Evolutionary conservation across 1,284 basidiomycete species (phyloP), one percentile per base, ranked within the genome.

Genomic region (Vanrija sp.): DNA sequence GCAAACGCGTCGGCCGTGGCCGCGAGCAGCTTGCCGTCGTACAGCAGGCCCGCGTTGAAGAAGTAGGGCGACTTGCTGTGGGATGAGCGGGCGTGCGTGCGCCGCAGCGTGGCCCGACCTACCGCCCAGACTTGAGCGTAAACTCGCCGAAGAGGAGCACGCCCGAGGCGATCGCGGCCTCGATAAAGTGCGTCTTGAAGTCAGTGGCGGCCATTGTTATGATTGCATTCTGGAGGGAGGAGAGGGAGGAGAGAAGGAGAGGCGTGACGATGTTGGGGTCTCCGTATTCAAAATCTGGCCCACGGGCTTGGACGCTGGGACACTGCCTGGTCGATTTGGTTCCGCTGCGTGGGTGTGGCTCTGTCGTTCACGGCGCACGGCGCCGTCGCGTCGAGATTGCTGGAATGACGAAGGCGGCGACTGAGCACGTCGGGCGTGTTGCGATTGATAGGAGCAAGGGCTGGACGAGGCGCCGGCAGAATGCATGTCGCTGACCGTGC

Each of bases 101-200:
- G 39, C 19, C 44, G 43, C 22, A 23, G 20, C 19, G 39, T 36
- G 37, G n/a, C n/a, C 8, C 8, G 4, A 78, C 85, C 64, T 73
- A 89, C 87, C 95, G 85, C 61, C 95, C 95, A 35, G 90, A 94
- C 81, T 98, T 98, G 56, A 96, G 82, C 2, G 86, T 88, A 75
- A 96, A 96, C 9, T 85, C 79, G 53, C 94, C 89, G 71, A 97
- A 95, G 69, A 89, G 87, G 65, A 98, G 84, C 44, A 77, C 73
- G 51, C 77, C 72, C 45, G 71, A 64, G 39, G 68, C 65, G 51
- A 77, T 74, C 4, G 75, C 71, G n/a, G 62, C 57, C 62, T 76
- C 69, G 59, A 77, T 77, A 65, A 77, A 77, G 16, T 66, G 64
- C 45, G 62, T 62, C 61, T 77, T 77, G 59, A 59, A 59, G 51